Percentiles rank a stretch among this genome's conserved stretches.
Evolutionary conservation across 129 eudicot genomes (phyloP).

Genomic region (Artemisia tridentata): DNA sequence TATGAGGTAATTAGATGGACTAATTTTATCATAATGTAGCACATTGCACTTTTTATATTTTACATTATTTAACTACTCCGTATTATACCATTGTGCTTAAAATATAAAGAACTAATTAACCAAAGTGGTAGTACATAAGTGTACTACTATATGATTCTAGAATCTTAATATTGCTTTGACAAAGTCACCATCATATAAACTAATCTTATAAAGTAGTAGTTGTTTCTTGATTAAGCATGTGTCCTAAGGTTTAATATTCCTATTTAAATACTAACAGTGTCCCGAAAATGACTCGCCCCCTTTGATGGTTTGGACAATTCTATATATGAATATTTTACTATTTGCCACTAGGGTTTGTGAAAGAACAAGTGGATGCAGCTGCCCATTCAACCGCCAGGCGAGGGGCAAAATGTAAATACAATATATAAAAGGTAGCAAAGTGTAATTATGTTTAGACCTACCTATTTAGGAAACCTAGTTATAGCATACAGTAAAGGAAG

Average conservation of each 20-base stretch:
- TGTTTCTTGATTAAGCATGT: slow-evolving; percentile 21
- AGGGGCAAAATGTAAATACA: neutral
- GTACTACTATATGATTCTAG: neutral
- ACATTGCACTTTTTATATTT: no score
- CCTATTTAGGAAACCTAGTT: slow-evolving; percentile 3
- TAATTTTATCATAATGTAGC: no score
- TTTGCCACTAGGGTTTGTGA: slow-evolving; percentile 18
- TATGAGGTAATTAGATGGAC: neutral
- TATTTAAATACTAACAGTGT: neutral
- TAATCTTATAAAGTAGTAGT: neutral
- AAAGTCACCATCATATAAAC: neutral
- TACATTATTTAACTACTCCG: no score
- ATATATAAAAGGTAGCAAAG: slow-evolving; percentile 10
- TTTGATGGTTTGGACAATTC: slow-evolving; percentile 7
- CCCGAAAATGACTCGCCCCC: neutral
- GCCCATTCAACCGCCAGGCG: slow-evolving; percentile 7
- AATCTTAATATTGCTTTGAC: slow-evolving; percentile 2
- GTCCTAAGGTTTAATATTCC: neutral
- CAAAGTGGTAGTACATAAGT: no score
- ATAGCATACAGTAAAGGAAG: slow-evolving; percentile 14
- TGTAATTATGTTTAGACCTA: slow-evolving; percentile 13
- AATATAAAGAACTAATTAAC: no score
- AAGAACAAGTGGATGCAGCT: slow-evolving; percentile 16
- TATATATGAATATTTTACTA: neutral
- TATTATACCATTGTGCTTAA: no score